Percentiles rank a stretch among this genome's conserved stretches.
These are phyloP conservation scores for Ceratobasidium sp. DNA, from an alignment of 1,284 basidiomycete genomes.

Conservation along the genomic window DNA sequence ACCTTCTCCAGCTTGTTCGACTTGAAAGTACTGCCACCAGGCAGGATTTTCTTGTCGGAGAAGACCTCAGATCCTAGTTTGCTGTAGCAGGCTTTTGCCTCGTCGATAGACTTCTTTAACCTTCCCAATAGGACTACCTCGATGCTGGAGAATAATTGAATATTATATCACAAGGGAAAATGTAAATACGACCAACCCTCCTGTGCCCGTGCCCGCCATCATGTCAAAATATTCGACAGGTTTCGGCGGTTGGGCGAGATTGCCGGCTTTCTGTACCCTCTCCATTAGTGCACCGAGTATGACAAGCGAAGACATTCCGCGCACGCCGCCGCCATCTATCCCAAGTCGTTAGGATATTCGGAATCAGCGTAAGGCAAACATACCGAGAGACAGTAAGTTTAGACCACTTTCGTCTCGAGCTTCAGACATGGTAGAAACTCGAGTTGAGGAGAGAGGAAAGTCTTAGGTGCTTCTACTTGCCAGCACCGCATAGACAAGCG, in stretches of 20 bases:
- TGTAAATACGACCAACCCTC: neutral
- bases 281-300: neutral
- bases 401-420: neutral
- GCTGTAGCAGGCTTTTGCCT: neutral
- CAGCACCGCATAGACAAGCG: too few species aligned
- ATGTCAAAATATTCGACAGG: slow-evolving; percentile 3
- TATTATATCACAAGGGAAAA: neutral
- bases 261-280: neutral
- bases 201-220: neutral
- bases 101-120: neutral
- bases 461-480: too few species aligned
- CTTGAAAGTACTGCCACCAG: neutral
- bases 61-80: neutral
- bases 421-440: slow-evolving; percentile 9
- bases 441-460: too few species aligned
- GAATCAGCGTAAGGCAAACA: neutral
- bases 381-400: slow-evolving; percentile 5
- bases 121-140: neutral
- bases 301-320: neutral
- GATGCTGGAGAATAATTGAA: neutral
- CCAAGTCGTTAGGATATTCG: neutral
- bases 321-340: neutral
- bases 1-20: neutral
- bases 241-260: neutral
- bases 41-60: neutral